Evolutionary conservation across 2,329 filamentous ascomycete species (phyloP), one percentile per base, ranked within the genome.

Genomic region (Fusarium hainanense): DNA sequence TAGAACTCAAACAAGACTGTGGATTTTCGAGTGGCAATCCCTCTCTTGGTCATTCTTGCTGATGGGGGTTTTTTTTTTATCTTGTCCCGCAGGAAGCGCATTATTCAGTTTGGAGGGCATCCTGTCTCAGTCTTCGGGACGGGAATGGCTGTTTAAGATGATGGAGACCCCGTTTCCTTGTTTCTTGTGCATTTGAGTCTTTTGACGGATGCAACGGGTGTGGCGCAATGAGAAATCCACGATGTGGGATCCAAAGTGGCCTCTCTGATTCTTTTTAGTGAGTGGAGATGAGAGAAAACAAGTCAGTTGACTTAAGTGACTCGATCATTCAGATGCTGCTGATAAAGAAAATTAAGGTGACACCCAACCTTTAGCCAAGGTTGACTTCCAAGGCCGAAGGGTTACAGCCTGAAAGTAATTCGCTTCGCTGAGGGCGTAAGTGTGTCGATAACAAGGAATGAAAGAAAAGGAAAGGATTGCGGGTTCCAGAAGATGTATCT

Each of bases 121-220:
- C 60, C 50, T 75, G 73, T 75, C 73, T 75, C 73, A 75, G 61
- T 69, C 60, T 57, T 68, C 37, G 47, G 40, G 48, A 57, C 54
- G 63, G 67, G 70, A 69, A 71, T 74, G 67, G 52, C 49, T 67
- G 61, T 55, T 48, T 37, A 68, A 59, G 70, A 52, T 58, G 50
- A 48, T 41, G 40, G 51, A 54, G 56, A 41, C 49, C 49, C 49
- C 34, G 50, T 32, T 63, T 66, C 62, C 68, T 46, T 70, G 68
- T 65, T 71, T 70, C 50, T 48, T 54, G 40, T 63, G 47, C 54
- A 54, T 54, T 54, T 40, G 28, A 37, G 37, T 54, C 44, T 54
- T 60, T 37, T 27, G 48, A 57, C 60, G 65, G 65, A 65, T 63
- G 54, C 57, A 54, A 71, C 63, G 66, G 69, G 37, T 62, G 66